phyloP scores from a whole-genome alignment of 2,329 filamentous ascomycete species.

The Akanthomyces lecanii region DNA sequence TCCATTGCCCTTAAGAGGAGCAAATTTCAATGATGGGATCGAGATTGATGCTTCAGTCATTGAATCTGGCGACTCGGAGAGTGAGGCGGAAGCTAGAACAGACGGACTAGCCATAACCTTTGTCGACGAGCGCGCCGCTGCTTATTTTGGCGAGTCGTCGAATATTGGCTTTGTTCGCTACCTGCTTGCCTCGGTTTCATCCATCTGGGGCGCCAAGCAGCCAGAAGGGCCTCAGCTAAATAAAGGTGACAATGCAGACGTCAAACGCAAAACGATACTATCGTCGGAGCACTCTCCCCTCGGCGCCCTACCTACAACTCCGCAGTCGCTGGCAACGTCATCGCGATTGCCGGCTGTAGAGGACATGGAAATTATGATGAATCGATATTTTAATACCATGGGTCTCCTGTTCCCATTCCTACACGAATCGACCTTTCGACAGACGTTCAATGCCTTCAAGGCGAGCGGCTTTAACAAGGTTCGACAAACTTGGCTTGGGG shows the following conservation, averaged over 20 bases:
- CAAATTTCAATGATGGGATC: not conserved
- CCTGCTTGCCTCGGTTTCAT: constrained; percentile 20
- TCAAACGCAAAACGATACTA: not conserved
- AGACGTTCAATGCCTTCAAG: constrained; percentile 21
- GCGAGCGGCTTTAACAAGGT: constrained; percentile 28
- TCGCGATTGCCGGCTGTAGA: constrained; percentile 20
- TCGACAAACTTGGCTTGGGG: constrained; percentile 45
- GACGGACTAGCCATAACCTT: constrained; percentile 25
- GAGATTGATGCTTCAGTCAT: constrained; percentile 12
- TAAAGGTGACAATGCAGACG: not conserved
- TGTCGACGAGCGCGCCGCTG: constrained; percentile 20
- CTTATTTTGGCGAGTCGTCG: constrained; percentile 24
- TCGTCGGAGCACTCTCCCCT: constrained; percentile 4
- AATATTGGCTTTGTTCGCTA: constrained; percentile 24
- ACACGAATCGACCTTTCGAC: constrained; percentile 25
- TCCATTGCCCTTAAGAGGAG: not conserved
- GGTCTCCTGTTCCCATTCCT: constrained; percentile 30
- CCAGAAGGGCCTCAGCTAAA: not conserved
- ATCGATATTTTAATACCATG: constrained; percentile 26
- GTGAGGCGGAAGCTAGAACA: constrained; percentile 20
- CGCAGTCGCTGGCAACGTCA: not conserved
- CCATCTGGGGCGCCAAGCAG: constrained; percentile 8
- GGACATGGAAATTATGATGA: constrained; percentile 21
- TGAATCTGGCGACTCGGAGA: constrained; percentile 19
- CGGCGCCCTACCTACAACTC: constrained; percentile 7